Base-by-base conservation (phyloP, 805 yeast species). In the Metschnikowia bowlesiae region DNA sequence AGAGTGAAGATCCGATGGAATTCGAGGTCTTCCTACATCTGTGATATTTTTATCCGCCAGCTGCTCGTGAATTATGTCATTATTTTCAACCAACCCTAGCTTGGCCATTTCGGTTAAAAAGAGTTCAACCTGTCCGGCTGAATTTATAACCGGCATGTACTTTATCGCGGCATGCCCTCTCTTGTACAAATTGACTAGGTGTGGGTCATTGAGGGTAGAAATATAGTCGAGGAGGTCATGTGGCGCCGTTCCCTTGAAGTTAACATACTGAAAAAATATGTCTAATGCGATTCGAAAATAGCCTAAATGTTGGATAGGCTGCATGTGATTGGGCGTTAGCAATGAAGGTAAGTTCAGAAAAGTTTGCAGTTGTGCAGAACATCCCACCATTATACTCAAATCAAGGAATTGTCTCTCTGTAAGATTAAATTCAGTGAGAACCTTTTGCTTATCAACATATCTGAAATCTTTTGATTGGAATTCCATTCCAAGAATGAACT, bases 1-100 rank as follows among this genome's bases (percentile, higher is more conserved):
- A 42, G 84, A 90, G 63, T 88, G 94, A 10, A 88, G 72, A 65
- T 90, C 96, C 53, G 81, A 80, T 3, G 98, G 97, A 43, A 85
- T 69, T 70, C 70, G 36, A 66, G 40, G 44, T 8, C 32, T 16
- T 10, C 30, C 41, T 29, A n/a, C 44, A 22, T 34, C 34, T 16
- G 44, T 29, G 13, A 34, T 39, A 33, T 49, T 38, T 6, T 41
- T 40, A 37, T 30, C 30, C 30, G 18, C 26, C 10, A 14, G 28
- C 29, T 16, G 31, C n/a, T 14, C 31, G 26, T 39, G 52, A 13
- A 51, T 43, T 34, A 22, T 46, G 41, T 40, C 51, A 22, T 18
- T 52, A 44, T 29, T 48, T 7, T 52, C 58, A 6, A 54, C 50
- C 8, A 62, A 52, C 4, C 73, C 73, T 42, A 68, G 58, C 48